These are phyloP conservation scores for Elaeagnus macrophylla DNA, from an alignment of 306 rosid genomes.

Conservation along the genomic window DNA sequence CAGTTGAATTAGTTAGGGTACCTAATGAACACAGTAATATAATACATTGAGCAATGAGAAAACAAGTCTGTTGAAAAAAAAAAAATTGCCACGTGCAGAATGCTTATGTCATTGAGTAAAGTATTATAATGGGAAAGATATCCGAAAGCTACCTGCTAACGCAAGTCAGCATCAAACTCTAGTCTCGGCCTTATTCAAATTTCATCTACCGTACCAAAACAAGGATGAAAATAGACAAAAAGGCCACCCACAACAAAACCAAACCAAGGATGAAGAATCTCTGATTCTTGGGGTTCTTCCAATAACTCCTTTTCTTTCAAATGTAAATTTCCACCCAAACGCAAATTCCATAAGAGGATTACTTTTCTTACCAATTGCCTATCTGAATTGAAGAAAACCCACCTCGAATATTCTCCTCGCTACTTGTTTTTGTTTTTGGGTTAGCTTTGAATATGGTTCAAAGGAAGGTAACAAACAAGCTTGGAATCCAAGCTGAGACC, in stretches of 20 bases:
- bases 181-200: constrained; percentile 39
- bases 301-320: constrained; percentile 30
- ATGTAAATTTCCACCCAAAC: constrained; percentile 16
- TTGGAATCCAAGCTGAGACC: constrained; percentile 55
- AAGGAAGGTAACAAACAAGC: constrained; percentile 50
- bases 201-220: constrained; percentile 21
- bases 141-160: constrained; percentile 29
- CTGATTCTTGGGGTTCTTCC: constrained; percentile 44
- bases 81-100: constrained; percentile 11
- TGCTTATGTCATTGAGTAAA: constrained; percentile 14
- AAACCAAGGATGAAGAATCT: constrained; percentile 37
- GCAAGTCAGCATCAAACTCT: constrained; percentile 49
- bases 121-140: constrained; percentile 17
- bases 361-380: constrained; percentile 31
- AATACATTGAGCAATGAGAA: constrained; percentile 7
- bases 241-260: constrained; percentile 23
- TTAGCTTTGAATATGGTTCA: constrained; percentile 71
- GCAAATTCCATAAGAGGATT: constrained; percentile 15
- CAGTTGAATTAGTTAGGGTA: constrained; percentile 4
- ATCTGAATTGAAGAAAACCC: constrained; percentile 32
- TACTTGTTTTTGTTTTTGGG: constrained; percentile 7
- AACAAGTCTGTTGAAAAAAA: neutral
- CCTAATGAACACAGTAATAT: constrained; percentile 18
- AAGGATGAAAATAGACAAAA: constrained; percentile 30
- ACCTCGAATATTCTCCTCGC: constrained; percentile 9